A percentile compares a stretch with the other conserved stretches of the same genome.
phyloP scores from a whole-genome alignment of 345 rosid genomes.

The Populus alba region DNA sequence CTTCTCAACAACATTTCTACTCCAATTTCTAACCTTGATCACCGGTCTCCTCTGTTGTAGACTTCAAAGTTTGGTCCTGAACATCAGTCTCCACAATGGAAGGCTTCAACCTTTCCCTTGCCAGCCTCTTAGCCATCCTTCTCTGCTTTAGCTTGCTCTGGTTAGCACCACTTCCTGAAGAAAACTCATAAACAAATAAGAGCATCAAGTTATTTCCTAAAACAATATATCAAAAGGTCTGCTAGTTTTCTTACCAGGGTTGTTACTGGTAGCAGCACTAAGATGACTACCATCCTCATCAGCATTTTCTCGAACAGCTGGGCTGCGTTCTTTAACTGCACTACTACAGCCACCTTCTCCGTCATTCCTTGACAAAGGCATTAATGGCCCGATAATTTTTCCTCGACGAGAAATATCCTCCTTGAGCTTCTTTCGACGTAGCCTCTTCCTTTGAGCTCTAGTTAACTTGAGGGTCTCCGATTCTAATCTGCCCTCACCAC shows the following conservation, averaged over 20 bases:
- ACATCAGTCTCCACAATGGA: slow-evolving; percentile 1
- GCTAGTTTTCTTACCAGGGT: not conserved
- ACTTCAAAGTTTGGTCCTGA: slow-evolving; percentile 4
- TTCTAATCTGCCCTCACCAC: slow-evolving; percentile 6
- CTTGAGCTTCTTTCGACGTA: slow-evolving; percentile 64
- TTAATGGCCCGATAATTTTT: slow-evolving; percentile 61
- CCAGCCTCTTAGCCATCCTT: slow-evolving; percentile 55
- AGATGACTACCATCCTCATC: not conserved
- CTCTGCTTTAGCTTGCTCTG: slow-evolving; percentile 49
- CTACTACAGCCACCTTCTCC: not conserved
- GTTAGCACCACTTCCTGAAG: slow-evolving; percentile 13
- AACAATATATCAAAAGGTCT: not conserved
- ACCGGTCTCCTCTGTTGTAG: not conserved
- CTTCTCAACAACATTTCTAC: slow-evolving; percentile 82
- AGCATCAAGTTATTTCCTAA: not conserved
- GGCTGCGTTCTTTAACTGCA: slow-evolving; percentile 18
- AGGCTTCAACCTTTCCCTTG: slow-evolving; percentile 27
- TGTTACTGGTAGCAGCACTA: not conserved
- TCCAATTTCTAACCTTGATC: slow-evolving; percentile 46
- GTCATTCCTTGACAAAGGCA: slow-evolving; percentile 22
- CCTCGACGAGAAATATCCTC: slow-evolving; percentile 52
- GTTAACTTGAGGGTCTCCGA: slow-evolving; percentile 33
- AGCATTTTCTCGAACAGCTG: slow-evolving; percentile 56
- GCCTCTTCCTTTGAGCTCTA: slow-evolving; percentile 75
- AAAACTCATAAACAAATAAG: not conserved